These are phyloP conservation scores for Aspergillus fructus DNA, from an alignment of 2,329 filamentous ascomycete genomes.

Conservation along the genomic window DNA sequence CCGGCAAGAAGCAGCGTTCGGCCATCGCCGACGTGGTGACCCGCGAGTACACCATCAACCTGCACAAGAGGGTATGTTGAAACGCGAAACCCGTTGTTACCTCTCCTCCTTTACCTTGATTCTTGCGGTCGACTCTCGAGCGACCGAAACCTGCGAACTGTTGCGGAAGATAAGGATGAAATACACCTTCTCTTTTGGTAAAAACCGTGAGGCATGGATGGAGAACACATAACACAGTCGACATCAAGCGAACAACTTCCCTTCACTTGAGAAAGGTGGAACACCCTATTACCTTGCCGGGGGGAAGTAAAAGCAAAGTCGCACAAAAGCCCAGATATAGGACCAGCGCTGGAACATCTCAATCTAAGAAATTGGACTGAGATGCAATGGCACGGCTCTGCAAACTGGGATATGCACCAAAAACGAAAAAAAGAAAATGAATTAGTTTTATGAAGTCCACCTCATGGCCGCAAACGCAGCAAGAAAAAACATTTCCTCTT, in stretches of 20 bases:
- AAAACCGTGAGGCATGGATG: slow-evolving; percentile 30
- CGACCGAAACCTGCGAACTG: slow-evolving; percentile 17
- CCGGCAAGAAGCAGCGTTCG: slow-evolving; percentile 75
- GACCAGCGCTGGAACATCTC: not conserved
- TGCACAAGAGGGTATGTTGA: slow-evolving; percentile 95
- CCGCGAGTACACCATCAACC: slow-evolving; percentile 99
- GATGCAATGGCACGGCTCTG: not conserved
- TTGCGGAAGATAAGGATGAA: slow-evolving; percentile 11
- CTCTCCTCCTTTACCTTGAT: slow-evolving; percentile 10
- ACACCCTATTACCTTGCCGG: not conserved
- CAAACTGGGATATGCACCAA: slow-evolving; percentile 1
- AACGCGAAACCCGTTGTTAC: slow-evolving; percentile 5
- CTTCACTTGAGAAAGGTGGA: slow-evolving; percentile 2
- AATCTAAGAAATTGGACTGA: slow-evolving; percentile 12
- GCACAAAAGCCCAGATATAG: not conserved
- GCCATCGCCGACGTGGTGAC: slow-evolving; percentile 99
- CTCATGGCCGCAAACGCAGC: slow-evolving; percentile 45
- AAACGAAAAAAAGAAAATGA: slow-evolving; percentile 37
- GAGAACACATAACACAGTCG: slow-evolving; percentile 27
- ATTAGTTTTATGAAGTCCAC: slow-evolving; percentile 73
- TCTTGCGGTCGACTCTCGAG: slow-evolving; percentile 11
- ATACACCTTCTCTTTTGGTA: slow-evolving; percentile 12
- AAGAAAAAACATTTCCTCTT: slow-evolving; percentile 9
- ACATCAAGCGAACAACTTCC: slow-evolving; percentile 2
- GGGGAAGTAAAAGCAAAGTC: slow-evolving; percentile 5